Evolutionary conservation across 176 grass and related monocot genomes (phyloP).

Genomic region (Triticum timopheevii): DNA sequence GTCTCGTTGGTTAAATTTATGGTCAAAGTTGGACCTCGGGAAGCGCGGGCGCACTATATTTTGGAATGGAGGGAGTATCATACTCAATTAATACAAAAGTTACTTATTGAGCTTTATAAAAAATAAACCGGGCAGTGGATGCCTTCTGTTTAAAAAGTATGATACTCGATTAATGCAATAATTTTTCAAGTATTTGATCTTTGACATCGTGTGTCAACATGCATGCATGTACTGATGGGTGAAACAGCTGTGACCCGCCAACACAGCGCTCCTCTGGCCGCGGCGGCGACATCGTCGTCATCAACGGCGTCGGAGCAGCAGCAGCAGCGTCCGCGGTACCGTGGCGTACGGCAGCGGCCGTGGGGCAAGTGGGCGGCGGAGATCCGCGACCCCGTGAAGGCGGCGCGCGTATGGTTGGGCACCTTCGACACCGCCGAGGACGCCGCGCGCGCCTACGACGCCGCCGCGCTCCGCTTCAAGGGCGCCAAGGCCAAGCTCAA

Average conservation of each 20-base stretch:
- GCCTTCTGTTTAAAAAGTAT: not conserved
- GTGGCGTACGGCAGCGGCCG: conserved; percentile 81
- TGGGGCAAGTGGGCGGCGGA: conserved; percentile 99
- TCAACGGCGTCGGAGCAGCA: not conserved
- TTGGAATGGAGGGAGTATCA: too few relatives aligned
- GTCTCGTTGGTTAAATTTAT: too few relatives aligned
- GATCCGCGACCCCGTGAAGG: conserved; percentile 72
- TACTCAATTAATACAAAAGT: too few relatives aligned
- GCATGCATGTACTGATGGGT: not conserved
- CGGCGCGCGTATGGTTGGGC: conserved; percentile 55
- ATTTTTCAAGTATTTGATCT: not conserved
- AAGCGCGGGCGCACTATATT: too few relatives aligned
- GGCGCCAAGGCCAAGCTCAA: conserved; percentile 70
- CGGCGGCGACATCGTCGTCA: not conserved
- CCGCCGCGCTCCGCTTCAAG: conserved; percentile 48
- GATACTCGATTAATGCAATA: not conserved
- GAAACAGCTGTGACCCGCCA: conserved; percentile 6
- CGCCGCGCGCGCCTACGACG: conserved; percentile 61
- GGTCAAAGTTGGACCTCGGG: too few relatives aligned
- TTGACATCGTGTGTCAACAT: not conserved
- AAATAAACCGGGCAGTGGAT: too few relatives aligned
- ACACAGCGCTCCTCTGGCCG: not conserved
- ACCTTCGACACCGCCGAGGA: conserved; percentile 54
- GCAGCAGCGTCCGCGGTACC: conserved; percentile 43
- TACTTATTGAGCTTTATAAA: not conserved